These are phyloP conservation scores for Jamesozyma gamospora DNA, from an alignment of 805 yeast genomes.

Conservation along the genomic window DNA sequence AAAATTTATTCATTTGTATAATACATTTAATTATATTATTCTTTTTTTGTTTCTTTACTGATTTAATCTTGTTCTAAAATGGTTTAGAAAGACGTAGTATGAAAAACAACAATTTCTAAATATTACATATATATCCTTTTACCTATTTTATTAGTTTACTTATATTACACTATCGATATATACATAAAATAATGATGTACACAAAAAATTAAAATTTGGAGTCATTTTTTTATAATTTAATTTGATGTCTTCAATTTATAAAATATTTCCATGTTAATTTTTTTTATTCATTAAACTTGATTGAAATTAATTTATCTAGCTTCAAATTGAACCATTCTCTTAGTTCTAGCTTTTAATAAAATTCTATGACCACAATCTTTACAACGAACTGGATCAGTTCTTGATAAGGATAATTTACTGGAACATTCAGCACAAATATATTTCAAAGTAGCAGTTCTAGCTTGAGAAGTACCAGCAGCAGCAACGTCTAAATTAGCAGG, in stretches of 20 bases:
- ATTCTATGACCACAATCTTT: slow-evolving; percentile 98
- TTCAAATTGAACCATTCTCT: slow-evolving; percentile 88
- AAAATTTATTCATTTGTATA: no score
- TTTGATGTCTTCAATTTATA: no score
- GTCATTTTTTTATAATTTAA: no score
- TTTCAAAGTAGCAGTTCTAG: slow-evolving; percentile 74
- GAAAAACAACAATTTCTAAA: no score
- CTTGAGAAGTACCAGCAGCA: slow-evolving; percentile 64
- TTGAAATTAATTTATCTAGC: slow-evolving; percentile 41
- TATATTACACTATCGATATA: neutral
- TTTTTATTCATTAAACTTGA: no score
- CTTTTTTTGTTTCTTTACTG: no score
- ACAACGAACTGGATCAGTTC: slow-evolving; percentile 95
- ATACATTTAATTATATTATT: no score
- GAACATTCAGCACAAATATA: slow-evolving; percentile 97
- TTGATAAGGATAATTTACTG: slow-evolving; percentile 71
- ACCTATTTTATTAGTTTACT: neutral
- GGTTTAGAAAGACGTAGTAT: no score
- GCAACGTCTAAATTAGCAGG: slow-evolving; percentile 78
- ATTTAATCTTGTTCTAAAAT: no score
- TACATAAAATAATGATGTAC: neutral
- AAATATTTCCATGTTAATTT: no score
- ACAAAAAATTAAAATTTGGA: neutral
- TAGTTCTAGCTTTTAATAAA: slow-evolving; percentile 91
- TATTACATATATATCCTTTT: neutral